Percentiles rank a stretch among this genome's conserved stretches.
Evolutionary conservation across 1,139 yeast genomes (phyloP).

Genomic region (Kluyveromyces sp.): DNA sequence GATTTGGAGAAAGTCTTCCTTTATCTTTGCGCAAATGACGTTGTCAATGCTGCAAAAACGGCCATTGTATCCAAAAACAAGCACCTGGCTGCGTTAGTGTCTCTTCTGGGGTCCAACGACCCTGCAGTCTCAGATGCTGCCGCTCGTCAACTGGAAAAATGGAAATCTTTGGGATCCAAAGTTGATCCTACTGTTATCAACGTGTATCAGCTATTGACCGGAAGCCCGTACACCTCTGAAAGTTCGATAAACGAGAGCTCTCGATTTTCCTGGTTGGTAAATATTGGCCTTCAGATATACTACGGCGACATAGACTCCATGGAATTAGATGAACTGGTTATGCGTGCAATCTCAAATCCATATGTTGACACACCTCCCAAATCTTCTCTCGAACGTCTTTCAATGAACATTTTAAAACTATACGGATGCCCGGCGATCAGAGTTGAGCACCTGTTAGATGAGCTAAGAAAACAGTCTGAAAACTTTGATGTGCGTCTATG

Average conservation of each 20-base stretch:
- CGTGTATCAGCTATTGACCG: slow-evolving; percentile 60
- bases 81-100: slow-evolving; percentile 65
- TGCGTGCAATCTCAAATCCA: slow-evolving; percentile 23
- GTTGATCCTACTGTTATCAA: slow-evolving; percentile 39
- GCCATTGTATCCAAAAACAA: slow-evolving; percentile 55
- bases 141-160: slow-evolving; percentile 51
- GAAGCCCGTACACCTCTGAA: slow-evolving; percentile 38
- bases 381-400: slow-evolving; percentile 21
- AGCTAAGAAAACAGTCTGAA: slow-evolving; percentile 1
- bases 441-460: slow-evolving; percentile 3
- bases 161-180: slow-evolving; percentile 39
- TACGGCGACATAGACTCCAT: slow-evolving; percentile 47
- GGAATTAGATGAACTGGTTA: slow-evolving; percentile 35
- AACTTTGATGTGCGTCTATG: slow-evolving; percentile 37
- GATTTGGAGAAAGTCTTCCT: slow-evolving; percentile 43
- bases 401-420: slow-evolving; percentile 38
- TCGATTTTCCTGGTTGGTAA: slow-evolving; percentile 60
- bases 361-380: slow-evolving; percentile 10
- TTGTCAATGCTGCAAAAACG: slow-evolving; percentile 52
- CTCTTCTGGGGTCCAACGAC: slow-evolving; percentile 66
- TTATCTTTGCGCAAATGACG: slow-evolving; percentile 48
- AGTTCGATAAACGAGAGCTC: slow-evolving; percentile 32
- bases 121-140: slow-evolving; percentile 51
- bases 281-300: slow-evolving; percentile 51
- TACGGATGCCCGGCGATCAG: slow-evolving; percentile 28